Percentiles rank a stretch among this genome's conserved stretches.
Conservation (phyloP, 2,329 filamentous ascomycete species). For the Peltaster fructicola region DNA sequence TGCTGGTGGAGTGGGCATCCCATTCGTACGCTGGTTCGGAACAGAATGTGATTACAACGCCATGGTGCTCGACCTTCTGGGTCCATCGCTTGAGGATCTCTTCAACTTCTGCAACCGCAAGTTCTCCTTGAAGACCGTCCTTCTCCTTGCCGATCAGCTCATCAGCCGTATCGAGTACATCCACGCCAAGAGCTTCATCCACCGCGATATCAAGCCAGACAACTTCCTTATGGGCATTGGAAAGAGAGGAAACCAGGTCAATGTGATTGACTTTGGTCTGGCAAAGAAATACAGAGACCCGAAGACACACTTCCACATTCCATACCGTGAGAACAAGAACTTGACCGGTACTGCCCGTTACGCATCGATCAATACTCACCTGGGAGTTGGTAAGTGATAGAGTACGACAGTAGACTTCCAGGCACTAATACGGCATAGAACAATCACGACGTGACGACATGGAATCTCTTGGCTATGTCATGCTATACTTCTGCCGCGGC, state of each 20-base stretch:
- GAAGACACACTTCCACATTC: constrained; percentile 99
- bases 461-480: constrained; percentile 97
- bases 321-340: constrained; percentile 99
- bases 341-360: constrained; percentile 96
- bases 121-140: constrained; percentile 95
- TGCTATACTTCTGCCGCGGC: constrained; percentile 99
- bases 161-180: constrained; percentile 99
- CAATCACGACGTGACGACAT: constrained; percentile 98
- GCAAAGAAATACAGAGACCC: constrained; percentile 99
- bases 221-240: constrained; percentile 99
- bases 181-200: constrained; percentile 98
- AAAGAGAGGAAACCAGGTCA: constrained; percentile 98
- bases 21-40: constrained; percentile 98
- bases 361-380: constrained; percentile 95
- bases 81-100: constrained; percentile 86
- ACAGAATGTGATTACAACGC: constrained; percentile 99
- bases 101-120: constrained; percentile 99
- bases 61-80: constrained; percentile 95
- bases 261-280: constrained; percentile 96
- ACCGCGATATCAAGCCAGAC: constrained; percentile 99
- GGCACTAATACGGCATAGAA: constrained; percentile 34
- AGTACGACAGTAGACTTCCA: constrained; percentile 1
- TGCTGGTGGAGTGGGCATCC: constrained; percentile 91
- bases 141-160: constrained; percentile 90
- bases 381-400: constrained; percentile 60